Percentiles rank a stretch among this genome's conserved stretches.
phyloP scores from a whole-genome alignment of 2,329 filamentous ascomycete species.

The Pseudopyrenochaeta lycopersici region DNA sequence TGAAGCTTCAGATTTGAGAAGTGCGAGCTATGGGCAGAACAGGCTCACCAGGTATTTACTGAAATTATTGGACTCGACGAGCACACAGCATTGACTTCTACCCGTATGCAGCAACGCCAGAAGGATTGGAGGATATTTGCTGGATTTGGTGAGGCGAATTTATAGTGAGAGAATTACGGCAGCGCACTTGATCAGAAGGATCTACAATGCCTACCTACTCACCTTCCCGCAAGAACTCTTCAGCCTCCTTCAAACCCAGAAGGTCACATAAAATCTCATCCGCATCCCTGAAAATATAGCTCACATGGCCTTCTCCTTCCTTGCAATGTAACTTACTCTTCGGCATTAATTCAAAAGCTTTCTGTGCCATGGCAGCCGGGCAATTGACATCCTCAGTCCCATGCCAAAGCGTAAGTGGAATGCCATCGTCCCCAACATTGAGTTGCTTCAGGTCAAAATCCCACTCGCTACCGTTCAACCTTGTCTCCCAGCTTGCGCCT shows the following conservation, averaged over 20 bases:
- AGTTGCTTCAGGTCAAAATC: conserved; percentile 44
- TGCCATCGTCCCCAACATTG: conserved; percentile 19
- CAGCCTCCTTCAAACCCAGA: conserved; percentile 12
- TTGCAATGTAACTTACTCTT: conserved; percentile 28
- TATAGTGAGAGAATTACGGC: not conserved
- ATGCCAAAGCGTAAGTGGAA: conserved; percentile 45
- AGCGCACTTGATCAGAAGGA: too few species aligned
- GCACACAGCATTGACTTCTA: too few species aligned
- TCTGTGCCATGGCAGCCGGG: conserved; percentile 32
- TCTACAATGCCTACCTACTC: not conserved
- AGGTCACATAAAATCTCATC: conserved; percentile 34
- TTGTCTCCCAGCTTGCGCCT: conserved; percentile 41
- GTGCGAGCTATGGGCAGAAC: too few species aligned
- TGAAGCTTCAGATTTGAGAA: too few species aligned
- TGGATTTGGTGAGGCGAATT: too few species aligned
- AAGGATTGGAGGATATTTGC: too few species aligned
- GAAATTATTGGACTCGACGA: too few species aligned
- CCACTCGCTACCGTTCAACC: conserved; percentile 38
- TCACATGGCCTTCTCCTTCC: conserved; percentile 38
- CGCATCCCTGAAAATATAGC: conserved; percentile 28
- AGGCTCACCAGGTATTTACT: too few species aligned
- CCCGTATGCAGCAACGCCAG: too few species aligned
- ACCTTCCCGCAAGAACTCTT: not conserved
- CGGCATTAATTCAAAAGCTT: conserved; percentile 33
- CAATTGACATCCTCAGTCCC: conserved; percentile 40